Base-by-base conservation (phyloP, 352 stramenopile genomes). In the Salisapilia sapeloensis region DNA sequence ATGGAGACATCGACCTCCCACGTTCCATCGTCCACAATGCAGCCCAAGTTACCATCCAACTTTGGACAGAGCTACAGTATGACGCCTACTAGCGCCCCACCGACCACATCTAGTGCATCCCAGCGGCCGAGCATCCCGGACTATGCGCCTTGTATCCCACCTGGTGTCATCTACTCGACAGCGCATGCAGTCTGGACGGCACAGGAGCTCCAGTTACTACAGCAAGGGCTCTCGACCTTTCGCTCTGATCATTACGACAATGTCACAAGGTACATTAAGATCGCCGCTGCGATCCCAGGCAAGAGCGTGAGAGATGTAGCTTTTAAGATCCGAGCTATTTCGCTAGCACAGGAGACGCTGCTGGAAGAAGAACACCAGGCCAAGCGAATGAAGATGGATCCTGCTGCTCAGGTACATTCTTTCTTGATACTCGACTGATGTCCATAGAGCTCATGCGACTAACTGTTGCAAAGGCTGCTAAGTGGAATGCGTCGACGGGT, bases 231-330 rank as follows among this genome's bases (percentile, higher is more conserved):
- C 31, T 37, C 42, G 0, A 53, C 67, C 23, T 87, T 72, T 44
- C 57, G 62, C 1, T 38, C 43, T 25, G 58, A 77, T 28, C 39
- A 66, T 18, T 78, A 66, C 42, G 67, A 84, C 39, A 81, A 78
- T 34, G 61, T 84, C 31, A 87, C 71, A n/a, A 60, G 67, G 6
- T 87, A 81, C 51, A 80, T 84, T 50, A 82, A 82, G 42, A 71
- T 84, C 34, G 71, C 71, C 3, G 65, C 67, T 6, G 59, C 45
- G 23, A 42, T 87, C 21, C 67, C 67, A 6, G 53, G 44, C 11
- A 87, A 82, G 37, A 77, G 60, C 35, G 67, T 82, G 8, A 67
- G 71, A 3, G 67, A 87, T 38, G 67, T 87, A 12, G 65, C 71
- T 18, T 79, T 72, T 38, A 72, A 76, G 32, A 57, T 70, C 32